phyloP scores from a whole-genome alignment of 176 grass and related monocot genomes.

The Oryza nivara region DNA sequence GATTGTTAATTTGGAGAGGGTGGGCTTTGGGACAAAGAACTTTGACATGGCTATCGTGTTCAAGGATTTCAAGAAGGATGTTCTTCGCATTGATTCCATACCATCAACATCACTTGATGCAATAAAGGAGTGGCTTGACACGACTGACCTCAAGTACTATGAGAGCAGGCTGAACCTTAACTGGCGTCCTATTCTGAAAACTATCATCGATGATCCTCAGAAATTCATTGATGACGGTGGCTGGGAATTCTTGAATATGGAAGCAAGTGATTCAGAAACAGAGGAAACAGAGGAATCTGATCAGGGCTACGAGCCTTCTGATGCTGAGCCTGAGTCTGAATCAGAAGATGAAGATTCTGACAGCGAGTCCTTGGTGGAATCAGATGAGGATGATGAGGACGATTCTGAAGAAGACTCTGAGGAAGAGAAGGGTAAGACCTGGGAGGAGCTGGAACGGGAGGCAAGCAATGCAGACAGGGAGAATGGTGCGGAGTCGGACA shows the following conservation, averaged over 20 bases:
- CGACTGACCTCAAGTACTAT: constrained; percentile 94
- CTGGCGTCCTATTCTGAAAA: constrained; percentile 94
- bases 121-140: constrained; percentile 95
- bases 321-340: constrained; percentile 70
- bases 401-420: constrained; percentile 78
- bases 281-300: constrained; percentile 84
- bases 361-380: constrained; percentile 63
- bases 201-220: constrained; percentile 78
- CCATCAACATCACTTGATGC: constrained; percentile 68
- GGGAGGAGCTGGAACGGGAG: constrained; percentile 89
- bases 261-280: constrained; percentile 83
- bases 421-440: constrained; percentile 94
- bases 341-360: constrained; percentile 70
- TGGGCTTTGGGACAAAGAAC: constrained; percentile 85
- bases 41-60: constrained; percentile 98
- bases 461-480: constrained; percentile 79
- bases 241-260: constrained; percentile 93
- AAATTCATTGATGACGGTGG: constrained; percentile 88
- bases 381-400: constrained; percentile 59
- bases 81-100: constrained; percentile 87
- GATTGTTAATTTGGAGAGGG: constrained; percentile 93
- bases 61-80: constrained; percentile 92
- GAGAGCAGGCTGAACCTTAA: constrained; percentile 90
- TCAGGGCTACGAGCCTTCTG: constrained; percentile 78
- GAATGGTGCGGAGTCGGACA: constrained; percentile 75